Conservation (phyloP, 176 grass and related monocot genomes). For the Lolium perenne region DNA sequence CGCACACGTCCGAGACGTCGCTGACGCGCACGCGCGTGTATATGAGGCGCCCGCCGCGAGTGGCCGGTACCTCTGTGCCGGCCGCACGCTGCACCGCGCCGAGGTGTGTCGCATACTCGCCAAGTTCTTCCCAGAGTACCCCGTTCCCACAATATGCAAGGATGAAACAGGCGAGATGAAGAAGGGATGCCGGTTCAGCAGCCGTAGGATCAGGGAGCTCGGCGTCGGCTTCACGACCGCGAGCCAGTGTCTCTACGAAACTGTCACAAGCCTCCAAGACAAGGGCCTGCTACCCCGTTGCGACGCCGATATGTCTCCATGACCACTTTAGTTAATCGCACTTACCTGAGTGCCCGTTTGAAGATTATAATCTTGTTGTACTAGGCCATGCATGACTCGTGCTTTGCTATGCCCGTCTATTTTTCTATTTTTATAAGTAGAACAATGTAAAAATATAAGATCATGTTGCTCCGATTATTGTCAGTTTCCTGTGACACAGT, state of each 20-base stretch:
- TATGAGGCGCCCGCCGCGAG: conserved; percentile 2
- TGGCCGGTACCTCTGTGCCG: conserved; percentile 47
- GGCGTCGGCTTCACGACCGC: not conserved
- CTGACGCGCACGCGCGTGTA: conserved; percentile 34
- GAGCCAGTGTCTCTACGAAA: not conserved
- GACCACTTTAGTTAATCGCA: too few relatives aligned
- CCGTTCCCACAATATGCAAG: conserved; percentile 38
- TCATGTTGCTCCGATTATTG: too few relatives aligned
- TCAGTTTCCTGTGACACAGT: too few relatives aligned
- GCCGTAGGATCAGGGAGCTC: not conserved
- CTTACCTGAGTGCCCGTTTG: too few relatives aligned
- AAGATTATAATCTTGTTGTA: too few relatives aligned
- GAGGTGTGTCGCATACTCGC: conserved; percentile 37
- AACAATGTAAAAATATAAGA: too few relatives aligned
- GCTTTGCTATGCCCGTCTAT: too few relatives aligned
- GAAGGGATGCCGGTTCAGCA: conserved; percentile 3
- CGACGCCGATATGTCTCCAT: not conserved
- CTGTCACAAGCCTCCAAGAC: conserved; percentile 5
- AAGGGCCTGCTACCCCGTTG: not conserved
- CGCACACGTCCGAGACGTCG: conserved; percentile 47
- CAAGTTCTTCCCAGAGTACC: conserved; percentile 48
- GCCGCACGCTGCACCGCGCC: conserved; percentile 48
- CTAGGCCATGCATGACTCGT: too few relatives aligned
- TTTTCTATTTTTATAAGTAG: too few relatives aligned
- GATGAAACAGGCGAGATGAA: conserved; percentile 1